Base-by-base conservation (phyloP, 208 protist species). In the Phytomonas sp. region DNA sequence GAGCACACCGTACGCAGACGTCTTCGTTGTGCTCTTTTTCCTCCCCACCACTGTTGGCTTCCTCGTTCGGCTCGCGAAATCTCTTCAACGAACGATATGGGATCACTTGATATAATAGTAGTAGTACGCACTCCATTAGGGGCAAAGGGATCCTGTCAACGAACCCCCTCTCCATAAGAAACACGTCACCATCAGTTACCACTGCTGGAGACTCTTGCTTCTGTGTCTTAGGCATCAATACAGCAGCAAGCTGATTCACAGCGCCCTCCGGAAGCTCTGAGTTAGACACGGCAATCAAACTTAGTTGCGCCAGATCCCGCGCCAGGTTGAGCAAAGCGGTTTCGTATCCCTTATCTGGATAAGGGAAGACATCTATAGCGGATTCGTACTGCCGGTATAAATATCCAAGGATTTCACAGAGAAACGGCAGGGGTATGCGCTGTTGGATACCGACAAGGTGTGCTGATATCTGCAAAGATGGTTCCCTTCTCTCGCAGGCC, bases 311-410 rank as follows among this genome's bases (percentile, higher is more conserved):
- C 46, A 56, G 23, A 56, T 56, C 46, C 0, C 46, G 46, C 20
- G 20, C 20, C 46, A 56, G 46, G 46, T 56, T 56, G 23, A 56
- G 46, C 20, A 56, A 11, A 56, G 46, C 1, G 20, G 0, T 56
- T 56, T 56, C 46, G 46, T 56, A 56, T 56, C 20, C 46, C 9
- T 56, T 11, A 5, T 56, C 46, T 56, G 17, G 46, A 56, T 56
- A 26, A 26, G 20, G 9, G 26, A 56, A 26, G 46, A 6, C 20
- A 56, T 17, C 20, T 56, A 7, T 56, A 26, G 46, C 46, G 2
- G 46, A 26, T 56, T 56, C 46, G 46, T 56, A 56, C 46, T 56
- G 46, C 46, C 46, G 46, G 23, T 56, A 56, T 56, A 56, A 26
- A 5, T 26, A 11, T 23, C 9, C 46, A 56, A 56, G 46, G 46